Percentiles rank a stretch among this genome's conserved stretches.
Evolutionary conservation across 805 yeast species (phyloP).

Genomic region (Tetrapisispora pingtungensis): DNA sequence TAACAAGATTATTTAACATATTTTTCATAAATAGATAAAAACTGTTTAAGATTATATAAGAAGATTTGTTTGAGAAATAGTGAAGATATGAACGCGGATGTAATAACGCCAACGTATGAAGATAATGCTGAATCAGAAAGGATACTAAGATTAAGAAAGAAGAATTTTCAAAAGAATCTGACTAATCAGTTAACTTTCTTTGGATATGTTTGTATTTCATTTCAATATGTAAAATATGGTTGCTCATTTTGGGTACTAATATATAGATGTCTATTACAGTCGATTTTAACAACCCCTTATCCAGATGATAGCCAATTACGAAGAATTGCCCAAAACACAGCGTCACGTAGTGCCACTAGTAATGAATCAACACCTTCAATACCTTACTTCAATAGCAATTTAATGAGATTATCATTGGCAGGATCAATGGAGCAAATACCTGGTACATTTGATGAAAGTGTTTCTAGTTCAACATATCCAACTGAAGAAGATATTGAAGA

Average conservation of each 20-base stretch:
- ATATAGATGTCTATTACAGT: conserved; percentile 31
- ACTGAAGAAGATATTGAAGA: conserved; percentile 1
- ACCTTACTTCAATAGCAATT: conserved; percentile 3
- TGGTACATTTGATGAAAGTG: conserved; percentile 12
- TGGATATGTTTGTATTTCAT: conserved; percentile 18
- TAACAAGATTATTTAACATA: no score
- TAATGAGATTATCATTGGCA: conserved; percentile 1
- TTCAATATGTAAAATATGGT: conserved; percentile 24
- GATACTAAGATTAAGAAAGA: conserved; percentile 18
- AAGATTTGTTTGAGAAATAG: no score
- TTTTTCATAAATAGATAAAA: no score
- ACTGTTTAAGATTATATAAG: no score
- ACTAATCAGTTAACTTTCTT: conserved; percentile 12
- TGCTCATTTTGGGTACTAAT: conserved; percentile 19
- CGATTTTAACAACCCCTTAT: conserved; percentile 34
- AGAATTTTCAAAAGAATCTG: conserved; percentile 18
- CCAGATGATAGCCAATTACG: conserved; percentile 25
- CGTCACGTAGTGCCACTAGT: background rate
- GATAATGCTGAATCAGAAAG: background rate
- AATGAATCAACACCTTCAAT: background rate
- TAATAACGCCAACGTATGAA: no score
- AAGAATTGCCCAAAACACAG: conserved; percentile 8
- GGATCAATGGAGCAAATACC: conserved; percentile 12
- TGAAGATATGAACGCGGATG: background rate
- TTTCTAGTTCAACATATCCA: background rate